Evolutionary conservation across 179 eudicot species (phyloP), one percentile per base, ranked within the genome.

Genomic region (Amaranthus tricolor): DNA sequence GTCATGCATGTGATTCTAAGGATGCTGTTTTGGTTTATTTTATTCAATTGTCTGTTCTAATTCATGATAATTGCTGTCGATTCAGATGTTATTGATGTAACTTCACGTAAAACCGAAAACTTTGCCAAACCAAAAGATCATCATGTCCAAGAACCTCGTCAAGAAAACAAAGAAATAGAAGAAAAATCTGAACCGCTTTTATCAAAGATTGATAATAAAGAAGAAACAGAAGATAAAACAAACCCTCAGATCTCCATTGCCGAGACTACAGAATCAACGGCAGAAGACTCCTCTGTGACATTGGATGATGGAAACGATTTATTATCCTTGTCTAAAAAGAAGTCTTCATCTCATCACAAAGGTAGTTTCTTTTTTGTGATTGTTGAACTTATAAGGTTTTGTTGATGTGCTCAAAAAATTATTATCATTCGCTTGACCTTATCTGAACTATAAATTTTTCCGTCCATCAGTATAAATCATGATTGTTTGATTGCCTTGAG

Each of bases 21-120:
- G 71, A 73, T 64, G 52, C 5, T 12, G 13, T 31, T 68, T n/a
- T 57, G 15, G 58, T 62, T 58, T 43, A 24, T 24, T 64, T 51
- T 50, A 45, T 62, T 70, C 43, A 49, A 57, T 73, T 6, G 56
- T 73, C 8, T 76, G 64, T 17, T 79, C 54, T 77, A 59, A 66
- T 74, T 47, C 56, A 21, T 77, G 64, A 51, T 64, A 64, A 44
- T 53, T 69, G 74, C n/a, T 54, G 68, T 62, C 72, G 54, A 15
- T 21, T 71, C 82, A 80, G 84, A 83, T 67, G 71, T 83, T 67
- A 16, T 70, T 40, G 74, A 70, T 59, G 76, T 65, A 73, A 61
- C 68, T 71, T 11, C 80, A 48, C 77, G 47, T 55, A 71, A 59
- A 50, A 59, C 85, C 54, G 68, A 59, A 54, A 83, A 82, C 58